These are phyloP conservation scores for Henckelia pumila DNA, from an alignment of 257 asterid species.

Conservation along the genomic window DNA sequence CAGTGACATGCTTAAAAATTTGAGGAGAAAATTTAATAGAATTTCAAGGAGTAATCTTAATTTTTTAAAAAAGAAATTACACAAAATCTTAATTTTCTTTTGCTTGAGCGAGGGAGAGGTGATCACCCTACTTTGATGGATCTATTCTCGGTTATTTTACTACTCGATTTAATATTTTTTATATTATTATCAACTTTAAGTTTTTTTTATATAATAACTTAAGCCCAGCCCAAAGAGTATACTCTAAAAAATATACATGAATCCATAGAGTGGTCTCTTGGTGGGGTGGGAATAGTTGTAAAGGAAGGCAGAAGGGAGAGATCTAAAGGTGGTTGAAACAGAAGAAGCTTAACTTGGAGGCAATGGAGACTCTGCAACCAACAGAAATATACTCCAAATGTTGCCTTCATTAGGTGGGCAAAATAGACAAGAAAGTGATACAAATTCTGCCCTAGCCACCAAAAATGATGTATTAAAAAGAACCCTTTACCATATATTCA, in stretches of 20 bases:
- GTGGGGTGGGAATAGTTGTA: neutral
- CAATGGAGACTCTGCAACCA: constrained; percentile 93
- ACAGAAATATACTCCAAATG: constrained; percentile 34
- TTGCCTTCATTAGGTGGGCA: constrained; percentile 50
- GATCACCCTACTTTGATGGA: too few relatives aligned
- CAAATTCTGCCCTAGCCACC: constrained; percentile 28
- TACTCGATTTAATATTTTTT: too few relatives aligned
- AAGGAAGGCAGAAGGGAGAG: constrained; percentile 29
- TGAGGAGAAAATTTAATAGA: too few relatives aligned
- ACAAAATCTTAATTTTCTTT: too few relatives aligned
- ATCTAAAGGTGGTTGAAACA: constrained; percentile 46
- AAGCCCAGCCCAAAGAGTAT: neutral
- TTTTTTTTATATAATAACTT: too few relatives aligned
- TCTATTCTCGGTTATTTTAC: neutral
- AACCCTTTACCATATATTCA: constrained; percentile 35
- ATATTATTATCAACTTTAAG: too few relatives aligned
- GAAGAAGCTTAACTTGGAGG: constrained; percentile 70
- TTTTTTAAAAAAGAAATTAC: too few relatives aligned
- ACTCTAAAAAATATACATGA: too few relatives aligned
- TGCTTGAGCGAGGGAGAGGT: too few relatives aligned
- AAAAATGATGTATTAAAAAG: constrained; percentile 40
- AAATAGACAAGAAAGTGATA: constrained; percentile 37
- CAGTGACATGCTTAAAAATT: too few relatives aligned
- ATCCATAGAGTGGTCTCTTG: neutral
- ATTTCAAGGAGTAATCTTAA: too few relatives aligned